These are phyloP conservation scores for Tilletia indica DNA, from an alignment of 1,284 basidiomycete species.

Conservation along the genomic window DNA sequence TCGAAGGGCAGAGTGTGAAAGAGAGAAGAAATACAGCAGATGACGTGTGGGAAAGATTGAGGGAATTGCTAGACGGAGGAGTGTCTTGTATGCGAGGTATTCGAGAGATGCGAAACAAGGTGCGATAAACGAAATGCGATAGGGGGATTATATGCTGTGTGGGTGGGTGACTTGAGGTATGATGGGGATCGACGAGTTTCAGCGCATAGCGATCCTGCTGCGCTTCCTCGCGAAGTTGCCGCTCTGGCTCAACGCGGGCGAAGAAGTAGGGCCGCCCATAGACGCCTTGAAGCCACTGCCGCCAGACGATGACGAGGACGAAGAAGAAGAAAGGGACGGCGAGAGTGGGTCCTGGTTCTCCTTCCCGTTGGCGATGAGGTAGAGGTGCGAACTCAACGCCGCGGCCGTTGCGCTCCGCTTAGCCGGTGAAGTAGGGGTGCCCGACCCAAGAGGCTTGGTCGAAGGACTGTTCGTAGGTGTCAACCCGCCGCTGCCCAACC, in stretches of 20 bases:
- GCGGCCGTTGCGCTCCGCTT: conserved; percentile 3
- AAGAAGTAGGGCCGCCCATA: background rate
- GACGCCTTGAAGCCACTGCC: no score
- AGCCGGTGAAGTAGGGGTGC: background rate
- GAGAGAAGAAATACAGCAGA: no score
- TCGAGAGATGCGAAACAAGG: no score
- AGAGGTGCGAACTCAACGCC: background rate
- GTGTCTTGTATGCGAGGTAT: no score
- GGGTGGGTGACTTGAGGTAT: background rate
- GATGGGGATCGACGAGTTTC: background rate
- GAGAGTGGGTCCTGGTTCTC: conserved; percentile 13
- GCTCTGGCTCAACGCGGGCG: background rate
- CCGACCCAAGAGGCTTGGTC: background rate
- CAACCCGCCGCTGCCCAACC: background rate
- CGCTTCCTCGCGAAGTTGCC: background rate
- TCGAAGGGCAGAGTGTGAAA: no score
- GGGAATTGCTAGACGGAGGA: no score
- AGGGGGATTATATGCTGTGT: no score
- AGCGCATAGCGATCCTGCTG: conserved; percentile 7
- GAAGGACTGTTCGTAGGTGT: conserved; percentile 6
- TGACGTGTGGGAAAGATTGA: no score
- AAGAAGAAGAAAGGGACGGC: background rate
- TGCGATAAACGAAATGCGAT: no score
- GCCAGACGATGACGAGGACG: background rate
- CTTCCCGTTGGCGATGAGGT: background rate